Conservation (phyloP, 2,329 filamentous ascomycete species). For the Knufia fluminis region DNA sequence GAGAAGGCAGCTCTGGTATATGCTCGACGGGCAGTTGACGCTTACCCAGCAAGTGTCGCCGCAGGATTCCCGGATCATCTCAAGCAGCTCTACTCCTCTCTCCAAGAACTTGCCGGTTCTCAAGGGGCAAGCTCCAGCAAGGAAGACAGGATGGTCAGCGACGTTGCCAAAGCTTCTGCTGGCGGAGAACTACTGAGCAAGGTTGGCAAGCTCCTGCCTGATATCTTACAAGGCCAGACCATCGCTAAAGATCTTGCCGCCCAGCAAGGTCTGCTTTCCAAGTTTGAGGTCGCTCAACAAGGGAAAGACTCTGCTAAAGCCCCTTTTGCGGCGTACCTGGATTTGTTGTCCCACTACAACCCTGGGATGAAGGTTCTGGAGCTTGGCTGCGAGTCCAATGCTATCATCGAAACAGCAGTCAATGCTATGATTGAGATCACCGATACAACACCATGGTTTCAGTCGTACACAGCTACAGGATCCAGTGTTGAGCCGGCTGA, state of each 20-base stretch:
- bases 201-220: not conserved
- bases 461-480: not conserved
- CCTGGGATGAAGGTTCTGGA: conserved; percentile 19
- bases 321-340: not conserved
- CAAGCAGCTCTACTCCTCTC: not conserved
- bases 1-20: not conserved
- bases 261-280: not conserved
- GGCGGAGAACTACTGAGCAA: not conserved
- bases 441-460: not conserved
- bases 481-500: not conserved
- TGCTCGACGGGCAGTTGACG: not conserved
- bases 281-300: not conserved
- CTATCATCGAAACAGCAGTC: conserved; percentile 18
- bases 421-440: conserved; percentile 12
- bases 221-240: not conserved
- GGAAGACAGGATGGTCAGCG: not conserved
- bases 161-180: not conserved
- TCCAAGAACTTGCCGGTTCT: no score
- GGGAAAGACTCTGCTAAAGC: not conserved
- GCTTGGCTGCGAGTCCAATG: conserved; percentile 28
- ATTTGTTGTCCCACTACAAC: conserved; percentile 11
- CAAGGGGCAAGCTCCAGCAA: no score
- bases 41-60: not conserved
- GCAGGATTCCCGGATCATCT: not conserved
- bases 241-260: not conserved